A percentile compares a stretch with the other conserved stretches of the same genome.
These are phyloP conservation scores for Kodamaea hsintzibuensis DNA, from an alignment of 805 yeast genomes.

Conservation along the genomic window DNA sequence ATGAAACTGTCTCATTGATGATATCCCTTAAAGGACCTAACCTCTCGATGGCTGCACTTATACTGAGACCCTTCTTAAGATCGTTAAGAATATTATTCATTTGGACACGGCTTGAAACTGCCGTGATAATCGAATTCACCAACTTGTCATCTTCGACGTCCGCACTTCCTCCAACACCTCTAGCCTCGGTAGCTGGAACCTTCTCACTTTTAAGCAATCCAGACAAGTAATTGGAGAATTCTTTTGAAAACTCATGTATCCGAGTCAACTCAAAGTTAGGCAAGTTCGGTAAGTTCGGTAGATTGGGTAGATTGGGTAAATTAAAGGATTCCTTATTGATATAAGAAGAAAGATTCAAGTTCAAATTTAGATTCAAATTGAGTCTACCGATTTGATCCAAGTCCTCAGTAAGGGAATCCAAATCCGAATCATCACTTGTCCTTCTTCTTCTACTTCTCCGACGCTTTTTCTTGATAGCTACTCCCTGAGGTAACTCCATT, in stretches of 20 bases:
- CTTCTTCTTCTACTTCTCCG: background rate
- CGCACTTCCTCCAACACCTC: background rate
- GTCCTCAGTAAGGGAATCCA: conserved; percentile 45
- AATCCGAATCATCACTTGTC: conserved; percentile 25
- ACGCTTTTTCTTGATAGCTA: background rate
- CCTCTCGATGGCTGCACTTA: conserved; percentile 52
- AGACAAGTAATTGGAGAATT: conserved; percentile 31
- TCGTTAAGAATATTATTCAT: conserved; percentile 43
- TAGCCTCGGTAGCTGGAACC: background rate
- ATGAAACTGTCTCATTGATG: conserved; percentile 47
- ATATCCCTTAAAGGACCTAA: conserved; percentile 48
- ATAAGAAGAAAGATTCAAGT: conserved; percentile 24
- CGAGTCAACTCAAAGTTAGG: conserved; percentile 26
- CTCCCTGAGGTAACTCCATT: background rate
- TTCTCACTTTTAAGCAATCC: conserved; percentile 21
- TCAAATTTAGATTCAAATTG: conserved; percentile 32
- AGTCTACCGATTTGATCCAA: conserved; percentile 54
- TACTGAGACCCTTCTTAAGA: conserved; percentile 46
- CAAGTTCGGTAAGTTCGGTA: conserved; percentile 19
- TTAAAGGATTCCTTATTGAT: conserved; percentile 17
- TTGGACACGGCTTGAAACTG: conserved; percentile 42
- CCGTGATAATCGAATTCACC: conserved; percentile 37
- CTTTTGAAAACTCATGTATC: conserved; percentile 29
- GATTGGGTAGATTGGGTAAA: conserved; percentile 21
- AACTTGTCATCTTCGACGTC: conserved; percentile 11